Evolutionary conservation across 495 filamentous ascomycete species (phyloP), one percentile per base, ranked within the genome.

Genomic region (Pyronema domesticum): DNA sequence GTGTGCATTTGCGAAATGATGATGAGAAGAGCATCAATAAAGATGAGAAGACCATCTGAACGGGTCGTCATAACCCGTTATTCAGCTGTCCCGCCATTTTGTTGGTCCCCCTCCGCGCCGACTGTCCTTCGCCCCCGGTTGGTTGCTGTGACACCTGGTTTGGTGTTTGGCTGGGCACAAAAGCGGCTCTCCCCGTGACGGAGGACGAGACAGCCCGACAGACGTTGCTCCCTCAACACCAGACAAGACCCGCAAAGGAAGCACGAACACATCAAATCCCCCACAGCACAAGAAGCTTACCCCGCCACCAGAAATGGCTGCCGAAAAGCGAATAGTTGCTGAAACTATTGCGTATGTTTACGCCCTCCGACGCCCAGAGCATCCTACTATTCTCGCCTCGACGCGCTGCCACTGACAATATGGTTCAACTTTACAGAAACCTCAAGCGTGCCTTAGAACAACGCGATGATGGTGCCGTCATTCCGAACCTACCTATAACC

Each of bases 361-460:
- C 45, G 3, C 18, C 47, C 18, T 9, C 34, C 52, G 33, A 17
- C 47, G 7, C 19, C 7, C 23, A 30, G 23, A 30, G 23, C 23
- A 30, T 30, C 35, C 37, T 6, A 8, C 14, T 19, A 34, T 47
- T 36, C 9, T 39, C 11, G 11, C 35, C 18, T 52, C 40, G 11
- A 10, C 48, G 55, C 44, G 33, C 19, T 44, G 19, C 55, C 18
- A 52, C 46, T 45, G 39, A 47, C 54, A 33, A 18, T 30, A 35
- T 18, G 1, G 17, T 36, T 11, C 2, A 13, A 17, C 18, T 36
- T 17, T 36, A 13, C 44, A 64, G 62, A 6, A 63, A 64, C 36
- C 53, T 64, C 52, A 64, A 64, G 30, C 57, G 58, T 36, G 61
- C 54, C 45, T 55, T 64, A 23, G 63, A 55, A 19, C 14, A 40